A percentile compares a stretch with the other conserved stretches of the same genome.
These are phyloP conservation scores for Fonsecaea erecta DNA, from an alignment of 2,329 filamentous ascomycete genomes.

Conservation along the genomic window DNA sequence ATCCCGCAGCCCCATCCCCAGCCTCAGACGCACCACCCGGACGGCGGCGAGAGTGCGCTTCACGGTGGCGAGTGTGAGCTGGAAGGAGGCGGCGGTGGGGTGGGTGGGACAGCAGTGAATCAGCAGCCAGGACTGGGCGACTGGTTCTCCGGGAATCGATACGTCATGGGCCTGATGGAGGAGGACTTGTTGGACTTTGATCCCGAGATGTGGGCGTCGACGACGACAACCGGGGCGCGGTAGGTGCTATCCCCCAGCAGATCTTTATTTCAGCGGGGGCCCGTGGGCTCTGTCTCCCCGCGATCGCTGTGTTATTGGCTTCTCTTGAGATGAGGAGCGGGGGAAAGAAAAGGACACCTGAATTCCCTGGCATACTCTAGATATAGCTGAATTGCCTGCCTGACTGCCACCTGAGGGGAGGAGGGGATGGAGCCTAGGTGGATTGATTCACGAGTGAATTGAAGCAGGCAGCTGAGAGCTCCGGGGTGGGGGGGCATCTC, in stretches of 20 bases:
- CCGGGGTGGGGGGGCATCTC: no score
- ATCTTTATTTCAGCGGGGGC: no score
- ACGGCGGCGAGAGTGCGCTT: neutral
- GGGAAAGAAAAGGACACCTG: no score
- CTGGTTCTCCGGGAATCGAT: neutral
- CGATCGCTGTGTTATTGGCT: no score
- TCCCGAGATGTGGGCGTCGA: neutral
- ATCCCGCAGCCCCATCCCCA: neutral
- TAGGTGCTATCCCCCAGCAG: neutral
- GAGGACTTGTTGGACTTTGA: neutral
- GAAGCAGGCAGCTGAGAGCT: no score
- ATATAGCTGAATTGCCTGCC: no score
- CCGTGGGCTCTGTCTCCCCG: no score
- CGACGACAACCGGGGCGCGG: neutral
- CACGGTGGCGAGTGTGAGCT: neutral
- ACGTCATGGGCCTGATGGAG: constrained; percentile 1
- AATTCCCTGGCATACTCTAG: no score
- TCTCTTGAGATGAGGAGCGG: no score
- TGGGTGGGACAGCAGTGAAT: neutral
- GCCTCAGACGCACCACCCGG: neutral
- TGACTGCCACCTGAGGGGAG: no score
- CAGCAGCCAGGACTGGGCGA: neutral
- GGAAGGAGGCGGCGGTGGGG: neutral
- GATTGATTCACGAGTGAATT: no score
- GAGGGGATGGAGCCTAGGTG: no score